Conservation (phyloP, 2,329 filamentous ascomycete genomes). For the Cladosporium phlei region DNA sequence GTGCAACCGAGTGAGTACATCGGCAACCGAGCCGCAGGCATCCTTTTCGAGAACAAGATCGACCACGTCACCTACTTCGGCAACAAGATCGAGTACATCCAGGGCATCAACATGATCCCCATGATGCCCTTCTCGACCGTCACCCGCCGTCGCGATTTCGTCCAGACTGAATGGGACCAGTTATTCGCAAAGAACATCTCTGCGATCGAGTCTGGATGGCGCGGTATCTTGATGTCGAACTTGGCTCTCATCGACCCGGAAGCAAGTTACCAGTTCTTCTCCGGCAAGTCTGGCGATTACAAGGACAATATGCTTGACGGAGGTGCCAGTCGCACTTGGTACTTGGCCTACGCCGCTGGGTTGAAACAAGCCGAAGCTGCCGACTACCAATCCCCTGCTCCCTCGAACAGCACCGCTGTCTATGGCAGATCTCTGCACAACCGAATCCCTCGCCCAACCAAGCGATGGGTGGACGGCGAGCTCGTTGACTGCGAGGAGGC, state of each 20-base stretch:
- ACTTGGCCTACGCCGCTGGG: constrained; percentile 73
- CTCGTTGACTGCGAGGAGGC: constrained; percentile 12
- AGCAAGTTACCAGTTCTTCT: constrained; percentile 71
- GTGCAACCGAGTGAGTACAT: constrained; percentile 73
- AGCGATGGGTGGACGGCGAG: constrained; percentile 8
- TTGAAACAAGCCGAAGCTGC: constrained; percentile 26
- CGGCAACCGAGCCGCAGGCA: constrained; percentile 66
- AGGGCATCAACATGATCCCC: constrained; percentile 80
- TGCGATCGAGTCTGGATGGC: constrained; percentile 71
- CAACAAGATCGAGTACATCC: constrained; percentile 32
- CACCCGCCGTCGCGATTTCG: constrained; percentile 64
- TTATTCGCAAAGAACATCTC: constrained; percentile 65
- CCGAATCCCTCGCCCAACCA: neutral
- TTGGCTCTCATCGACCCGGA: constrained; percentile 69
- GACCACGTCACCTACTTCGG: constrained; percentile 93
- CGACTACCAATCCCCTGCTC: neutral
- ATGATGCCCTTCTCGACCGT: constrained; percentile 64
- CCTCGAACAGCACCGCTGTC: neutral
- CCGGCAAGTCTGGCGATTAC: constrained; percentile 51
- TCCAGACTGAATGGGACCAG: constrained; percentile 74
- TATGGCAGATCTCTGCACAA: neutral
- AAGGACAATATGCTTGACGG: constrained; percentile 69
- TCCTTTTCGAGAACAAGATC: constrained; percentile 84
- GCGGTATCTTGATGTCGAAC: constrained; percentile 77
- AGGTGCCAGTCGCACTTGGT: constrained; percentile 80